A percentile compares a stretch with the other conserved stretches of the same genome.
Evolutionary conservation across 169 alveolate genomes (phyloP).

Genomic region (Plasmodium cynomolgi): DNA sequence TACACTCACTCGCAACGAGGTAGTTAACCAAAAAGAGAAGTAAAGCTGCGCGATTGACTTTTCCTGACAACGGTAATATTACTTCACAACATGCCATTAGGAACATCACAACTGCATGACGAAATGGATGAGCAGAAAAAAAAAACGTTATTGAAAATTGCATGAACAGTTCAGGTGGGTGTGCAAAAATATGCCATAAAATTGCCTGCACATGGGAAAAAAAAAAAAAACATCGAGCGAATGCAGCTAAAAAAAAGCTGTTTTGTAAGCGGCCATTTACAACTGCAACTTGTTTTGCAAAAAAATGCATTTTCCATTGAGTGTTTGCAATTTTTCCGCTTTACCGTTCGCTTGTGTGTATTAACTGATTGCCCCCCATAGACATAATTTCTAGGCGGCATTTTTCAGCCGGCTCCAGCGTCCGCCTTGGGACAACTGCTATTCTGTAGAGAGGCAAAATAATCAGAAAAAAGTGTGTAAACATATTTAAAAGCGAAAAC

Average conservation of each 20-base stretch:
- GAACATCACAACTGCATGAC: conserved; percentile 5
- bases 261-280: not conserved
- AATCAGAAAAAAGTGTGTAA: not conserved
- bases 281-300: not conserved
- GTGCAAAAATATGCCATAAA: conserved; percentile 16
- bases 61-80: not conserved
- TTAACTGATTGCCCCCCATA: not conserved
- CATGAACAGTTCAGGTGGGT: conserved; percentile 27
- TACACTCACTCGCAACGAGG: not conserved
- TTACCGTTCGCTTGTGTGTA: not conserved
- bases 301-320: not conserved
- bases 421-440: not conserved
- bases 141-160: conserved; percentile 12
- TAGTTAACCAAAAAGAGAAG: not conserved
- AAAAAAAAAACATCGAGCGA: conserved; percentile 12
- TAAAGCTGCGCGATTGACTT: not conserved
- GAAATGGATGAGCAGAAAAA: conserved; percentile 4
- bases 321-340: not conserved
- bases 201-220: not conserved
- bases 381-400: not conserved
- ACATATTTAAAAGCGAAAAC: not conserved
- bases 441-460: not conserved
- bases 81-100: not conserved
- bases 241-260: not conserved
- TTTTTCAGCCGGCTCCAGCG: conserved; percentile 17